Base-by-base conservation (phyloP, 768 basidiomycete genomes). In the Sistotremastrum suecicum region DNA sequence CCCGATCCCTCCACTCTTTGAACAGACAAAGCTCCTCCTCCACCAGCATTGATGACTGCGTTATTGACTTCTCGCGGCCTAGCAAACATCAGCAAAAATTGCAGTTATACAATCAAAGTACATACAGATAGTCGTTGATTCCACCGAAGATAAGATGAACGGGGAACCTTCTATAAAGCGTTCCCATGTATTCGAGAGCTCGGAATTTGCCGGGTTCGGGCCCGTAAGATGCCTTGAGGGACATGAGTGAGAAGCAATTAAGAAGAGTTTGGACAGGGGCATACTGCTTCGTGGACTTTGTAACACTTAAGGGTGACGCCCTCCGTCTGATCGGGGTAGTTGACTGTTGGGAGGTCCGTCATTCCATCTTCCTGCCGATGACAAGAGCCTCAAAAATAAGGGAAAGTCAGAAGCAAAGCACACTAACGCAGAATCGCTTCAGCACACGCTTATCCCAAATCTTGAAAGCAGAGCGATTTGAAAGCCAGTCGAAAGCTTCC, bases 231-330 rank as follows among this genome's bases (percentile, higher is more conserved):
- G 70, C 71, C 70, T 72, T 37, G 11, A 47, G 2, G 20, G 20
- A 20, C 20, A 20, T 20, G 20, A 20, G 2, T 20, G 20, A 20
- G 20, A 20, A 20, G 1, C 20, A 20, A 20, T 20, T 20, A 20
- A 20, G 20, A 1, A 20, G 20, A 20, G 2, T 20, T 1, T 20
- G 20, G 20, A 20, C 1, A 2, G 20, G 20, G 20, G 32, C 72
- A 47, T 51, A 80, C 78, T 42, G 66, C 68, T 62, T 83, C 80
- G 55, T 83, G 76, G 38, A 78, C 67, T 20, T 71, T 69, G 1
- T 69, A 71, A 51, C 80, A 83, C 5, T 74, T 72, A 3, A 81
- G 59, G 1, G 69, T 69, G 37, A 76, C 68, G 10, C 70, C 72
- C 39, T 64, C 58, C n/a, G 54, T 58, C 46, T 63, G 58, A 43